phyloP scores from a whole-genome alignment of 768 basidiomycete genomes.

The Chiua virens region DNA sequence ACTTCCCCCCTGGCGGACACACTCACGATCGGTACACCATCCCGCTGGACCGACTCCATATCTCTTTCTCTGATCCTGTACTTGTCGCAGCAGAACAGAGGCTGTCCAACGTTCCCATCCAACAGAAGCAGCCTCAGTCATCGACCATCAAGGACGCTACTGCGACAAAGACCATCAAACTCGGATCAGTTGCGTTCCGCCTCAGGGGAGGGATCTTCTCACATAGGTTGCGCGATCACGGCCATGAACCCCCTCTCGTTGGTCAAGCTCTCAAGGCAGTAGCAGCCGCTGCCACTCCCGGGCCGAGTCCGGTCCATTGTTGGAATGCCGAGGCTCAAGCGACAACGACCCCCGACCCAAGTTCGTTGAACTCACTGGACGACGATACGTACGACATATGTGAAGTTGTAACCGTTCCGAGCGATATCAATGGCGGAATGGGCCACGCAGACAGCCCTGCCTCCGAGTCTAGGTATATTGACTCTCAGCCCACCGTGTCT shows the following conservation, averaged over 20 bases:
- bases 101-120: conserved; percentile 1
- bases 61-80: conserved; percentile 24
- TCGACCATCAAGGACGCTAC: neutral
- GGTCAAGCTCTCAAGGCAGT: neutral
- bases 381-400: conserved; percentile 8
- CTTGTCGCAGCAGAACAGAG: conserved; percentile 18
- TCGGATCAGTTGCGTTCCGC: neutral
- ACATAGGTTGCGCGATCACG: neutral
- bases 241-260: neutral
- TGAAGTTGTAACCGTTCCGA: conserved; percentile 4
- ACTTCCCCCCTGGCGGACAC: conserved; percentile 13
- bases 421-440: neutral
- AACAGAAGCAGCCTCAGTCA: neutral
- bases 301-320: neutral
- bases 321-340: neutral
- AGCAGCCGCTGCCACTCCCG: neutral
- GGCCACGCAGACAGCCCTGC: neutral
- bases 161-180: neutral
- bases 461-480: conserved; percentile 12
- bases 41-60: conserved; percentile 14
- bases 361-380: neutral
- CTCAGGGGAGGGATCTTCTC: neutral
- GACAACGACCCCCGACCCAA: neutral
- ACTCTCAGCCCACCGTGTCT: neutral
- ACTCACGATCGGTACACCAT: conserved; percentile 10